A percentile compares a stretch with the other conserved stretches of the same genome.
Conservation (phyloP, 805 yeast species). For the Candida sphagnicola region DNA sequence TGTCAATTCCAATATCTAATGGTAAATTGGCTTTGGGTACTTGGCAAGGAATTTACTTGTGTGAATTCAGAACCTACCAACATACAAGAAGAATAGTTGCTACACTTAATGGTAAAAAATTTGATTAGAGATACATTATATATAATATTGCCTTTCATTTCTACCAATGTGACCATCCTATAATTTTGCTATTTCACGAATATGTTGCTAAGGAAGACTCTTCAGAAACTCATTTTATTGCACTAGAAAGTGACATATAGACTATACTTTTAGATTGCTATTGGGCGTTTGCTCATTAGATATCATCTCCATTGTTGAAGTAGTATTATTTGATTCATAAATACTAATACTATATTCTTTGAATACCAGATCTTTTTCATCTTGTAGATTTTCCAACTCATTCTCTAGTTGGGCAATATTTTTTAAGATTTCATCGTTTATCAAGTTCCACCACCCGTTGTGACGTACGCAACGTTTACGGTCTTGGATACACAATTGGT, state of each 20-base stretch:
- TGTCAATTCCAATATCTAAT: slow-evolving; percentile 64
- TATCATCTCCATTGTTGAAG: background rate
- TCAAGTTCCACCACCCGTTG: slow-evolving; percentile 44
- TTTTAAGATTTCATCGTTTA: slow-evolving; percentile 29
- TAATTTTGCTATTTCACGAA: no score
- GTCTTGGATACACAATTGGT: slow-evolving; percentile 45
- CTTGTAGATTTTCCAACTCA: slow-evolving; percentile 24
- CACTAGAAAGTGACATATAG: no score
- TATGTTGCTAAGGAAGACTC: no score
- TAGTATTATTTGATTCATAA: slow-evolving; percentile 13
- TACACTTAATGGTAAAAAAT: slow-evolving; percentile 61
- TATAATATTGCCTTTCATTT: no score
- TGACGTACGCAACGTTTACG: slow-evolving; percentile 56
- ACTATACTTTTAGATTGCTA: no score
- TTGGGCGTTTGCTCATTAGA: no score
- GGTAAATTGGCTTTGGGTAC: slow-evolving; percentile 72
- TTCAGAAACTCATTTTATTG: no score
- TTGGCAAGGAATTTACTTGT: slow-evolving; percentile 80
- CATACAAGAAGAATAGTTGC: slow-evolving; percentile 69
- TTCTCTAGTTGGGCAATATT: slow-evolving; percentile 30
- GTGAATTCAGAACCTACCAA: slow-evolving; percentile 64
- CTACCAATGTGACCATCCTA: no score
- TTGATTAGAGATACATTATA: no score
- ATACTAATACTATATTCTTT: slow-evolving; percentile 33
- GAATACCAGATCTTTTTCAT: slow-evolving; percentile 24